Base-by-base conservation (phyloP, 2,329 filamentous ascomycete species). In the Botrytis sinoallii region DNA sequence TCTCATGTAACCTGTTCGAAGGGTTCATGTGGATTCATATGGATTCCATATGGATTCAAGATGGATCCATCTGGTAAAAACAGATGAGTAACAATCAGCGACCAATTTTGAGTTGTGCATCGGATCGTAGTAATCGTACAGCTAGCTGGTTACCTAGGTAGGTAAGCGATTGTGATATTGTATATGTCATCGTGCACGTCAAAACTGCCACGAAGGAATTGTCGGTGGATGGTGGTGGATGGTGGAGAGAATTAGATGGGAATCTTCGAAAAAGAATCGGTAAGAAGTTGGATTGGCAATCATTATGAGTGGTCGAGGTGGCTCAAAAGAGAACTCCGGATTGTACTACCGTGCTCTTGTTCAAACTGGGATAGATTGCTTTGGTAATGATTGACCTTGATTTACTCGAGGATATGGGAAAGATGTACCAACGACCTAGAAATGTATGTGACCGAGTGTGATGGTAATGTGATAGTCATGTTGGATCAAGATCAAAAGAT, bases 161-260 rank as follows among this genome's bases (percentile, higher is more conserved):
- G 52, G 44, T 22, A 35, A 64, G 32, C 63, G 18, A 66, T 48
- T 18, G n/a, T 16, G 18, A n/a, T 40, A 38, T 40, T 20, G 35
- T 12, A 70, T 57, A 70, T 70, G 67, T 70, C 67, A 70, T 70
- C 52, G 67, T 70, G 67, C 52, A 35, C 52, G n/a, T 22, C 40
- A 35, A 29, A 59, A 55, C 9, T 59, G 67, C 67, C 67, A 70
- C 67, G 52, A 70, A 70, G 48, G 67, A 44, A 70, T 70, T 25
- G 29, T 70, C 52, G 66, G 66, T 69, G 66, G 66, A 32, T 38
- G 57, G 57, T 38, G 35, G 32, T 35, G 57, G 35, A 16, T 38
- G 59, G 48, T 38, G 67, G 52, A 60, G 67, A 59, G 67, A 35
- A 52, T 44, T 66, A 32, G 42, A 67, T n/a, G n/a, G 48, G 22